These are phyloP conservation scores for Lichenothelia convexa DNA, from an alignment of 495 filamentous ascomycete genomes.

Conservation along the genomic window DNA sequence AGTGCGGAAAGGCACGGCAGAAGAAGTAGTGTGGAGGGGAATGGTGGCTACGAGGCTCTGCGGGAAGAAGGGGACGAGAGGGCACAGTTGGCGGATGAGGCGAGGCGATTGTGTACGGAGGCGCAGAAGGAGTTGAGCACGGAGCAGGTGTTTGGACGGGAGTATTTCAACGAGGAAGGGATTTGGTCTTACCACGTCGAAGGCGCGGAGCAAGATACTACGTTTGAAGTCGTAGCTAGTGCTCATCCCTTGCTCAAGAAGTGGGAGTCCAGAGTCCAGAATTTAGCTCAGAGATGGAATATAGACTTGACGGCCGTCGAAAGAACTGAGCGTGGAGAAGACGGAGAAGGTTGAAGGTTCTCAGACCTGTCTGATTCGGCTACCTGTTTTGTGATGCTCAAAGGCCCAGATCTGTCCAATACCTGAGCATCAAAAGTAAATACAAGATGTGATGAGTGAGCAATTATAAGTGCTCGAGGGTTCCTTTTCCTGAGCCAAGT, in stretches of 20 bases:
- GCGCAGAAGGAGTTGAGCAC: conserved; percentile 44
- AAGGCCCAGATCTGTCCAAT: too few relatives aligned
- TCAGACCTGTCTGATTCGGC: too few relatives aligned
- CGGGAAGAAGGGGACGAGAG: conserved; percentile 10
- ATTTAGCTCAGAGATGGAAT: conserved; percentile 26
- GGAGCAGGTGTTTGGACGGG: conserved; percentile 40
- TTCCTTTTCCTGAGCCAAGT: too few relatives aligned
- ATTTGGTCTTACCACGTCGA: conserved; percentile 41
- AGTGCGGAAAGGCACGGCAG: conserved; percentile 1
- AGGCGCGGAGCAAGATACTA: conserved; percentile 10
- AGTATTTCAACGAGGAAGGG: conserved; percentile 42
- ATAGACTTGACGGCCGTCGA: too few relatives aligned
- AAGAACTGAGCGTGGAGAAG: too few relatives aligned
- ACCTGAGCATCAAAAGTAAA: too few relatives aligned
- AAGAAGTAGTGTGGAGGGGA: too few relatives aligned
- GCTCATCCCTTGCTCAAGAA: conserved; percentile 39
- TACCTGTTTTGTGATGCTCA: too few relatives aligned
- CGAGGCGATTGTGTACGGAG: conserved; percentile 23
- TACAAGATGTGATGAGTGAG: too few relatives aligned
- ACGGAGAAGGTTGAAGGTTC: too few relatives aligned
- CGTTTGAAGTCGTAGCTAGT: conserved; percentile 34
- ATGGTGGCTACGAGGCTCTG: conserved; percentile 4
- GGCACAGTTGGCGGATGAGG: conserved; percentile 12
- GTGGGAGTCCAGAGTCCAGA: conserved; percentile 30
- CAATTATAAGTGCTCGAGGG: too few relatives aligned